Conservation (phyloP, 805 yeast species). For the Candida lessepsii region DNA sequence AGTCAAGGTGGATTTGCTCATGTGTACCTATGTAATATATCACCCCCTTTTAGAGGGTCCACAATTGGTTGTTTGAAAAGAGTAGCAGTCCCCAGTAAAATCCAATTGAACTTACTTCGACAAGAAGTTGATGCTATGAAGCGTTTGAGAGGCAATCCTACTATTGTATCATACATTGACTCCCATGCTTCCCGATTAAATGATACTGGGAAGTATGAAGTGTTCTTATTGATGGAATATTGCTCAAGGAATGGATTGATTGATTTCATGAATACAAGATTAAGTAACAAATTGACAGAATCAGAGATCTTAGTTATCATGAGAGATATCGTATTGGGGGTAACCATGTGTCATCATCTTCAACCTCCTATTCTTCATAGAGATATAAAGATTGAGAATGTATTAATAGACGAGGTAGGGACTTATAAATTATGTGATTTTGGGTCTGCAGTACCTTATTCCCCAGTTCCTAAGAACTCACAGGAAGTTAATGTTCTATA, state of each 20-base stretch:
- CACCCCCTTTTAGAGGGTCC: slow-evolving; percentile 50
- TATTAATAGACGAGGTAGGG: slow-evolving; percentile 57
- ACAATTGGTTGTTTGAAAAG: slow-evolving; percentile 81
- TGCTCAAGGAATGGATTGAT: slow-evolving; percentile 74
- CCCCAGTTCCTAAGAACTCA: slow-evolving; percentile 60
- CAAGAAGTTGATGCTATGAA: slow-evolving; percentile 99
- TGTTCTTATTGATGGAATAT: slow-evolving; percentile 75
- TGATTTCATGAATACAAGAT: slow-evolving; percentile 74
- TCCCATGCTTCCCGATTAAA: slow-evolving; percentile 79
- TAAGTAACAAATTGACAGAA: slow-evolving; percentile 65
- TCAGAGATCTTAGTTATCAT: slow-evolving; percentile 64
- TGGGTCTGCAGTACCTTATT: slow-evolving; percentile 70
- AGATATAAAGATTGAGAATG: slow-evolving; percentile 82
- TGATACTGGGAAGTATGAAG: slow-evolving; percentile 52
- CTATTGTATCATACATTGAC: slow-evolving; percentile 88
- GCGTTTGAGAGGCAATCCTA: slow-evolving; percentile 70
- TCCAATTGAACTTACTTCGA: slow-evolving; percentile 73
- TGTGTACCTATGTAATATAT: slow-evolving; percentile 76
- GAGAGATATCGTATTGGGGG: slow-evolving; percentile 70
- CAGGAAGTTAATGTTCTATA: slow-evolving; percentile 60
- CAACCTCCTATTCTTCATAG: slow-evolving; percentile 71
- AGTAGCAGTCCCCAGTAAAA: slow-evolving; percentile 92
- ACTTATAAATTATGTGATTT: slow-evolving; percentile 75
- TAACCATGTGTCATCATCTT: slow-evolving; percentile 74
- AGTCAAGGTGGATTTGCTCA: slow-evolving; percentile 96